Conservation (phyloP, 75 land plant genomes). For the Pinus tabuliformis region DNA sequence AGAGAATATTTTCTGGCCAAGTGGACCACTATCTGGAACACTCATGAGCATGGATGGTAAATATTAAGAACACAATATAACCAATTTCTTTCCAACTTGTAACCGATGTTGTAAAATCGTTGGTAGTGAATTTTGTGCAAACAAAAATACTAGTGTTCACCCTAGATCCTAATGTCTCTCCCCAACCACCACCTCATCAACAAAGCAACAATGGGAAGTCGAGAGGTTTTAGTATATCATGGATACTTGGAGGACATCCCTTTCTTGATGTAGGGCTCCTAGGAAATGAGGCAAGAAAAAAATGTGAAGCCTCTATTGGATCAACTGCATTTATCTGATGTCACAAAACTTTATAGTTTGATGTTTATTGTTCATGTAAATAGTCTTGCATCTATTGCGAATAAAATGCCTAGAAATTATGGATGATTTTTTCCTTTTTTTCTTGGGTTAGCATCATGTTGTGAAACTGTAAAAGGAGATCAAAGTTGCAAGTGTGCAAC, state of each 20-base stretch:
- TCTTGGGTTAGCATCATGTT: no score
- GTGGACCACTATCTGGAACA: conserved; percentile 56
- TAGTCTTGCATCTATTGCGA: no score
- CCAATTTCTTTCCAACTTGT: no score
- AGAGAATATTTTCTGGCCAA: conserved; percentile 78
- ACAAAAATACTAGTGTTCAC: conserved; percentile 79
- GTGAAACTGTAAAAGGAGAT: no score
- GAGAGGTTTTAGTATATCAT: conserved; percentile 73
- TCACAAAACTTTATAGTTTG: conserved; percentile 61
- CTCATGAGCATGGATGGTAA: conserved; percentile 71
- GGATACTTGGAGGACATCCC: conserved; percentile 88
- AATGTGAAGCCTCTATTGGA: conserved; percentile 72
- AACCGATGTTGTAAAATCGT: no score
- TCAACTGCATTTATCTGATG: conserved; percentile 62
- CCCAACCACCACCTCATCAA: conserved; percentile 49
- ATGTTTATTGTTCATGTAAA: conserved; percentile 83
- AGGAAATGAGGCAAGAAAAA: conserved; percentile 81
- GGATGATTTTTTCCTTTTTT: no score
- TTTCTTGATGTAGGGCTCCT: conserved; percentile 69
- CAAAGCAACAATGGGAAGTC: conserved; percentile 38
- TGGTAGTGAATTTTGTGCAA: conserved; percentile 19
- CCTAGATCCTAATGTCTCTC: conserved; percentile 79
- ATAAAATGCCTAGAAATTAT: no score
- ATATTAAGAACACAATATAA: conserved; percentile 73
- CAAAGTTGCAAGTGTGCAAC: no score